A percentile compares a stretch with the other conserved stretches of the same genome.
These are phyloP conservation scores for Hanseniaspora uvarum DNA, from an alignment of 1,139 yeast species.

Conservation along the genomic window DNA sequence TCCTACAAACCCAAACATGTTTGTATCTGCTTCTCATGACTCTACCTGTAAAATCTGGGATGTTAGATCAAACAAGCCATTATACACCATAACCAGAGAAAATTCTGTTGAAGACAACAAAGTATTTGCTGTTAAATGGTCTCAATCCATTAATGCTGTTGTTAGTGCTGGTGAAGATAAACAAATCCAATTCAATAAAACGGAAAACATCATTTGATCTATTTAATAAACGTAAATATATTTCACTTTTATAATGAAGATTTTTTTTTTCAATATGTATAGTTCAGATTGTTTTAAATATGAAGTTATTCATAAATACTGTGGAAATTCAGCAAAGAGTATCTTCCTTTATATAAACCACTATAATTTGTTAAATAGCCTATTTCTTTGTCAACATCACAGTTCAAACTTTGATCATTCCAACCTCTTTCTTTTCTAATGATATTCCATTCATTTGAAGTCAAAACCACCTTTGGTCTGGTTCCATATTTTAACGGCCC, in stretches of 20 bases:
- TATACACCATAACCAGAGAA: conserved; percentile 75
- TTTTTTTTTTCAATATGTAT: no score
- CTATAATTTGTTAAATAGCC: conserved; percentile 55
- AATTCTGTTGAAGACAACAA: conserved; percentile 42
- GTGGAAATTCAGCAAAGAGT: conserved; percentile 47
- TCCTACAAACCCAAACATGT: conserved; percentile 67
- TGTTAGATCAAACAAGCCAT: conserved; percentile 72
- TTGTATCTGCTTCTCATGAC: conserved; percentile 86
- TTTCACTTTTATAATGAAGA: background rate
- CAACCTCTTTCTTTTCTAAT: conserved; percentile 53
- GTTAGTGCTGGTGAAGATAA: conserved; percentile 92
- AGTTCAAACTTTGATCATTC: conserved; percentile 38
- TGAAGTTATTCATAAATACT: background rate
- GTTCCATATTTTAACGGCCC: conserved; percentile 88
- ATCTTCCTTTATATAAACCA: conserved; percentile 69
- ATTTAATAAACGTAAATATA: background rate
- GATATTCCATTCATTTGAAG: conserved; percentile 49
- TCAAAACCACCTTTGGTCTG: conserved; percentile 69
- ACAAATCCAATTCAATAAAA: conserved; percentile 74
- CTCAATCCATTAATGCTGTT: conserved; percentile 56
- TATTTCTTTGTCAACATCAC: conserved; percentile 29
- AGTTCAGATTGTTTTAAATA: background rate
- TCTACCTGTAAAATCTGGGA: conserved; percentile 97
- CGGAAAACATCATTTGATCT: conserved; percentile 29
- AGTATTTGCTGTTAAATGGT: conserved; percentile 86